phyloP scores from a whole-genome alignment of 768 basidiomycete species.

The Coprinopsis cinerea region DNA sequence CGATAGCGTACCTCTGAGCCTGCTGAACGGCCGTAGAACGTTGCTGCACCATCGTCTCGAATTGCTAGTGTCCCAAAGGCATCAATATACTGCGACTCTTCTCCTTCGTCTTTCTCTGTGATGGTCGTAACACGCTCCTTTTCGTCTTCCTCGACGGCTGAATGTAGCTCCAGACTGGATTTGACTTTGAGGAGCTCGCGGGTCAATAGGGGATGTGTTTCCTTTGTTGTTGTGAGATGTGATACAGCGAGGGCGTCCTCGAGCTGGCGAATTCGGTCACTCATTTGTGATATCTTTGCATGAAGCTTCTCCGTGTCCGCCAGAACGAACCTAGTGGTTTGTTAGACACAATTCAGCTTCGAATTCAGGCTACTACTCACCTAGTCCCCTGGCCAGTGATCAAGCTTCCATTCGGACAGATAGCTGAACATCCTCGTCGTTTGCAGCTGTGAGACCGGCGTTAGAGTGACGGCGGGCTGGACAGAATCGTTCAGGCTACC shows the following conservation, averaged over 20 bases:
- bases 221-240: constrained; percentile 42
- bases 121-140: constrained; percentile 35
- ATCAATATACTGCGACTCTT: constrained; percentile 53
- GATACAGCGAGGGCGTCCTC: constrained; percentile 60
- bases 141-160: constrained; percentile 39
- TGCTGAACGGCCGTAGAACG: constrained; percentile 68
- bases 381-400: constrained; percentile 75
- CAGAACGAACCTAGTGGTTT: constrained; percentile 50
- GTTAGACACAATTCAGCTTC: neutral
- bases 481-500: constrained; percentile 22
- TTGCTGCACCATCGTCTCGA: constrained; percentile 61
- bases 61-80: constrained; percentile 67
- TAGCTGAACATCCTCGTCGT: constrained; percentile 68
- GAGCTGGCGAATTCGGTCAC: constrained; percentile 63
- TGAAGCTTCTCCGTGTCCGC: constrained; percentile 69
- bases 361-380: no score
- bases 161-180: constrained; percentile 62
- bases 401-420: constrained; percentile 74
- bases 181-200: constrained; percentile 61
- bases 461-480: constrained; percentile 4
- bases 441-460: constrained; percentile 39
- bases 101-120: constrained; percentile 29
- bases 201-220: constrained; percentile 53
- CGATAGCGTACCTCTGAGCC: constrained; percentile 57
- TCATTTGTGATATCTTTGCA: constrained; percentile 61